phyloP scores from a whole-genome alignment of 345 rosid species.

The Chamaenerion angustifolium region DNA sequence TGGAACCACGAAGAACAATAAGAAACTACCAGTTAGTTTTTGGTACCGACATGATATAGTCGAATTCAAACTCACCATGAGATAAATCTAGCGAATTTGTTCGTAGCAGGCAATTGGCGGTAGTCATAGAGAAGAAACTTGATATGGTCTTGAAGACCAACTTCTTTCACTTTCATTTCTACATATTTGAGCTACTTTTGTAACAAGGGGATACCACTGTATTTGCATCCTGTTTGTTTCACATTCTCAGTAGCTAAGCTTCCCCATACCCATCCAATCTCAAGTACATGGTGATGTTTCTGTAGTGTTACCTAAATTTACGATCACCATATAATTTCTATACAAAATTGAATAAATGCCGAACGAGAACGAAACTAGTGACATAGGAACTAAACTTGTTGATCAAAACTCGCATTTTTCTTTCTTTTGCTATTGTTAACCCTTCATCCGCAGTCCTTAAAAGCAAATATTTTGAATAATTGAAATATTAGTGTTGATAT shows the following conservation, averaged over 20 bases:
- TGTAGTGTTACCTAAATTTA: constrained; percentile 40
- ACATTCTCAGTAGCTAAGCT: constrained; percentile 76
- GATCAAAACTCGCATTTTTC: constrained; percentile 54
- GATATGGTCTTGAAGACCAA: constrained; percentile 67
- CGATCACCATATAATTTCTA: too few species aligned
- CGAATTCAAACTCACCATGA: constrained; percentile 37
- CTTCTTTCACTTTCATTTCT: too few species aligned
- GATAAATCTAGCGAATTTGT: constrained; percentile 65
- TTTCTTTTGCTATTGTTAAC: constrained; percentile 58
- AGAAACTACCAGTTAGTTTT: too few species aligned
- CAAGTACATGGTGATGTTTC: constrained; percentile 54
- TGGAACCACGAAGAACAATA: not conserved
- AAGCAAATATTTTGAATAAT: too few species aligned
- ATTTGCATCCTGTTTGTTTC: constrained; percentile 70
- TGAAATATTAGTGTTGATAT: too few species aligned
- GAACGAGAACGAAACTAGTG: too few species aligned
- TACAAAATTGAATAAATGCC: too few species aligned
- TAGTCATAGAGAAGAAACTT: constrained; percentile 61
- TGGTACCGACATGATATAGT: too few species aligned
- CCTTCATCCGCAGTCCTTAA: constrained; percentile 56
- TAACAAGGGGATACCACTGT: constrained; percentile 72
- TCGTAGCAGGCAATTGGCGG: constrained; percentile 40
- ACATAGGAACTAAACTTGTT: too few species aligned
- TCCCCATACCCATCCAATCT: constrained; percentile 95
- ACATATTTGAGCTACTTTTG: too few species aligned